Conservation (phyloP, 352 stramenopile species). For the Phytophthora boehmeriae region DNA sequence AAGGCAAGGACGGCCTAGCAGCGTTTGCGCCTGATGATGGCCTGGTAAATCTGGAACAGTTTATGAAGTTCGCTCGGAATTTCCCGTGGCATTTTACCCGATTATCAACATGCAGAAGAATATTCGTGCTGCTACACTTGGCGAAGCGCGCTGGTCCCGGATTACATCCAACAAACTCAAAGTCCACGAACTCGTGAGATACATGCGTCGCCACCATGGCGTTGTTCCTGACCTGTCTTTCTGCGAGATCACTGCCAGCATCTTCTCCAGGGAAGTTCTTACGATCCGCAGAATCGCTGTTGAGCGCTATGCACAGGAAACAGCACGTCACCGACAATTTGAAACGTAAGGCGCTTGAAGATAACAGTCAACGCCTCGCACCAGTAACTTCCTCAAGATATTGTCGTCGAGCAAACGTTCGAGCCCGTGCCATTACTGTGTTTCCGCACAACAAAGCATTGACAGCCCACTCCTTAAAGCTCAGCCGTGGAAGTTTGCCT, state of each 20-base stretch:
- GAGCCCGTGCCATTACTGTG: constrained; percentile 33
- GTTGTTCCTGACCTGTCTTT: constrained; percentile 48
- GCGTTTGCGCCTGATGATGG: constrained; percentile 38
- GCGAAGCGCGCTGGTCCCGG: constrained; percentile 46
- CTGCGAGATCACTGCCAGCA: constrained; percentile 41
- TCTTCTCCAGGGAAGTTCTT: constrained; percentile 56
- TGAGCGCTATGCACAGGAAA: constrained; percentile 50
- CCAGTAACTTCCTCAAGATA: constrained; percentile 31
- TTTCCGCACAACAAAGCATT: constrained; percentile 33
- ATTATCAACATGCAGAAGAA: constrained; percentile 71
- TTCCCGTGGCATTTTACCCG: constrained; percentile 61
- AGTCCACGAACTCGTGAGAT: constrained; percentile 54
- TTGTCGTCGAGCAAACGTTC: constrained; percentile 40
- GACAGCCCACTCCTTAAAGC: constrained; percentile 42
- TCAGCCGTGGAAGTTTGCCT: constrained; percentile 39
- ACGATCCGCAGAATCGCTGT: constrained; percentile 53
- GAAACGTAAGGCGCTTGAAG: constrained; percentile 13
- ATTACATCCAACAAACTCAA: constrained; percentile 57
- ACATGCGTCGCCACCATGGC: constrained; percentile 65
- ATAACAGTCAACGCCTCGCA: constrained; percentile 16
- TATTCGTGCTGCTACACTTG: constrained; percentile 44
- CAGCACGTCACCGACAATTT: constrained; percentile 38
- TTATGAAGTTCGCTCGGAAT: constrained; percentile 57
- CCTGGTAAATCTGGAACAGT: constrained; percentile 49
- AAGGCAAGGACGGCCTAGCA: constrained; percentile 33